Percentiles rank a stretch among this genome's conserved stretches.
Conservation (phyloP, 2,329 filamentous ascomycete species). For the Nectriaceae sp. region DNA sequence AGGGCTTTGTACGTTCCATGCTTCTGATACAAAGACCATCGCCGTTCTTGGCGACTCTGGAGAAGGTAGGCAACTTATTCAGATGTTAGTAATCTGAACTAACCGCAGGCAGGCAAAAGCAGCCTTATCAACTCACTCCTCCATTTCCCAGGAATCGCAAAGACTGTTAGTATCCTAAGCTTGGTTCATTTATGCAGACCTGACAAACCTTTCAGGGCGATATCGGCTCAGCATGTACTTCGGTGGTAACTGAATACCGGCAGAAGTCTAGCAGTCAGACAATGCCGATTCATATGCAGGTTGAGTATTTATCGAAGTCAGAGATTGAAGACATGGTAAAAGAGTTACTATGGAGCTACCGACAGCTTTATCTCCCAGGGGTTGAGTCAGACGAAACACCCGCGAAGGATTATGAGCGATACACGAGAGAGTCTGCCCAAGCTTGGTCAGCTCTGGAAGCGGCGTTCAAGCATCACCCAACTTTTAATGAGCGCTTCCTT, state of each 20-base stretch:
- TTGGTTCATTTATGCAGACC: background rate
- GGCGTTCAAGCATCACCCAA: conserved; percentile 32
- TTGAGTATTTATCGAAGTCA: conserved; percentile 31
- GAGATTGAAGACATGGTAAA: conserved; percentile 31
- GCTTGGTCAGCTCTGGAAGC: conserved; percentile 42
- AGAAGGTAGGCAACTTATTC: background rate
- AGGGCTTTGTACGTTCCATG: conserved; percentile 6
- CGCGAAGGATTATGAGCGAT: conserved; percentile 27
- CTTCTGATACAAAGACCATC: background rate
- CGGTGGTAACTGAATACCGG: conserved; percentile 37
- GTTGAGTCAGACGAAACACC: too few species aligned
- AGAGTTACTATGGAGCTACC: conserved; percentile 33
- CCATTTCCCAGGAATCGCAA: conserved; percentile 30
- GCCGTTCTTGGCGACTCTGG: conserved; percentile 2
- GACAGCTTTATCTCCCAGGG: too few species aligned
- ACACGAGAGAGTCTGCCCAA: conserved; percentile 36
- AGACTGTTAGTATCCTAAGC: conserved; percentile 13
- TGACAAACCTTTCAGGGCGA: conserved; percentile 20
- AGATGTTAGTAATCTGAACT: background rate
- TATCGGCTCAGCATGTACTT: conserved; percentile 35
- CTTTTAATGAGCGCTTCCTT: conserved; percentile 24
- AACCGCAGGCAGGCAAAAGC: conserved; percentile 25
- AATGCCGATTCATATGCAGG: conserved; percentile 32
- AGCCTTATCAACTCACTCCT: conserved; percentile 39
- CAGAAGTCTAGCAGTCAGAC: conserved; percentile 27